Evolutionary conservation across 768 basidiomycete genomes (phyloP).

Genomic region (Panaeolus cyanescens): DNA sequence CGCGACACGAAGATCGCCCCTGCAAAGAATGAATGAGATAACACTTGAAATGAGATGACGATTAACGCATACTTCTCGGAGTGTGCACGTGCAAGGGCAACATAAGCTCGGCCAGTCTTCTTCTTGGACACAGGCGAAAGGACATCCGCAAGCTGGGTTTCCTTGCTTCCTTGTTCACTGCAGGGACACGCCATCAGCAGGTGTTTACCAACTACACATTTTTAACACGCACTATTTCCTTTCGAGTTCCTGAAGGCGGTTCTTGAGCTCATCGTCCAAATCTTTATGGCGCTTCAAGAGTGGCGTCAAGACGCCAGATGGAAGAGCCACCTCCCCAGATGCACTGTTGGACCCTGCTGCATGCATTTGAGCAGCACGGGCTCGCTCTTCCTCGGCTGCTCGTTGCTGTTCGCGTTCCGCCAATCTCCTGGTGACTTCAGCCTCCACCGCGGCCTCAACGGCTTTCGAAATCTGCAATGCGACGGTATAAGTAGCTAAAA

Average conservation of each 20-base stretch:
- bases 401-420: slow-evolving; percentile 47
- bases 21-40: slow-evolving; percentile 25
- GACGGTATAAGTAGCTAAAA: background rate
- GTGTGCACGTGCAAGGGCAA: slow-evolving; percentile 79
- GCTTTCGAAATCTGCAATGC: slow-evolving; percentile 62
- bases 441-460: slow-evolving; percentile 76
- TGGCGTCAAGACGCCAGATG: slow-evolving; percentile 59
- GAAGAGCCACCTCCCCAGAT: slow-evolving; percentile 38
- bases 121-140: slow-evolving; percentile 77
- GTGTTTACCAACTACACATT: background rate
- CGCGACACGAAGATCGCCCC: slow-evolving; percentile 80
- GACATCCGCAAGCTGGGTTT: slow-evolving; percentile 58
- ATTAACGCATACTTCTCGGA: slow-evolving; percentile 59
- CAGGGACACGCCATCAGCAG: background rate
- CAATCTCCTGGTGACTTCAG: slow-evolving; percentile 69
- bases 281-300: slow-evolving; percentile 66
- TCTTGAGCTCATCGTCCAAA: slow-evolving; percentile 66
- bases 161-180: slow-evolving; percentile 65
- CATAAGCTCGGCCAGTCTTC: slow-evolving; percentile 81
- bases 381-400: slow-evolving; percentile 37
- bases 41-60: background rate
- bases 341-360: slow-evolving; percentile 34
- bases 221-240: slow-evolving; percentile 60
- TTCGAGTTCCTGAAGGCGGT: slow-evolving; percentile 69
- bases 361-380: slow-evolving; percentile 29